Percentiles rank a stretch among this genome's conserved stretches.
phyloP scores from a whole-genome alignment of 176 grass and related monocot species.

The Hordeum vulgare region MorexV3_pseudomolecules_assembly NC_058518.1:439623333-439623832 shows the following conservation, averaged over 20 bases:
- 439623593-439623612: too few species aligned
- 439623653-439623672: constrained; percentile 56
- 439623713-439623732: constrained; percentile 34
- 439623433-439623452: constrained; percentile 13
- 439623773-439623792: too few species aligned
- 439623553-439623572: too few species aligned
- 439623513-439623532: too few species aligned
- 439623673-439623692: constrained; percentile 36
- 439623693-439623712: constrained; percentile 40
- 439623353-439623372: constrained; percentile 36
- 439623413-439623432: neutral
- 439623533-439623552: too few species aligned
- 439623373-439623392: constrained; percentile 38
- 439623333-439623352: constrained; percentile 36
- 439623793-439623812: too few species aligned
- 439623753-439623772: too few species aligned
- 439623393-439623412: constrained; percentile 15
- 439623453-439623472: constrained; percentile 19
- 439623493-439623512: constrained; percentile 43
- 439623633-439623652: too few species aligned
- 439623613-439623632: too few species aligned
- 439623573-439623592: too few species aligned
- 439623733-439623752: too few species aligned
- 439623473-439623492: constrained; percentile 25
- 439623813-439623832: too few species aligned